A percentile compares a stretch with the other conserved stretches of the same genome.
These are phyloP conservation scores for Amylocystis lapponica DNA, from an alignment of 768 basidiomycete species.

Conservation along the genomic window DNA sequence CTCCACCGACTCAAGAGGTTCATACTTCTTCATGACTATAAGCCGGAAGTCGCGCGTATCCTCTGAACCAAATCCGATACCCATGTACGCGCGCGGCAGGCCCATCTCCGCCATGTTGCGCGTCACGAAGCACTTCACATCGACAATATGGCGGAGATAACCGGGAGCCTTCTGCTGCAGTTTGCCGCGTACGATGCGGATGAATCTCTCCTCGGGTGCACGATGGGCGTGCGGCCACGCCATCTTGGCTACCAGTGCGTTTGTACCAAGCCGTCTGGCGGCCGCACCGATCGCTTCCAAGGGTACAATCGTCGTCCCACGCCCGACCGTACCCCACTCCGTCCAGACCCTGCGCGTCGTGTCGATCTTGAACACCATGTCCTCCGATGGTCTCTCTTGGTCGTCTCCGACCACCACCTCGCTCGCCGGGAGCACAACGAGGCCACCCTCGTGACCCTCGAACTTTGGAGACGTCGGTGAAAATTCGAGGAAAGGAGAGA, in stretches of 20 bases:
- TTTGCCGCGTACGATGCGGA: not conserved
- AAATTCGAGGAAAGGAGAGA: constrained; percentile 1
- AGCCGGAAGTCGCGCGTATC: constrained; percentile 1
- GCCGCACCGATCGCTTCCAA: not conserved
- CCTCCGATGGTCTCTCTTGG: no score
- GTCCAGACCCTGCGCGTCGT: not conserved
- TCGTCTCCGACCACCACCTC: no score
- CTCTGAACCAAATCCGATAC: no score
- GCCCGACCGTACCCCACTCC: constrained; percentile 2
- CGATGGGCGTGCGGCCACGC: not conserved
- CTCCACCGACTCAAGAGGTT: not conserved
- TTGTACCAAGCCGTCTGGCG: not conserved
- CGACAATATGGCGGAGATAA: constrained; percentile 2
- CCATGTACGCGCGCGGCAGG: constrained; percentile 1
- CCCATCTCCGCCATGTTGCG: not conserved
- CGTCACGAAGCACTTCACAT: not conserved
- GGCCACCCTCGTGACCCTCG: not conserved
- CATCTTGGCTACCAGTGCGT: not conserved
- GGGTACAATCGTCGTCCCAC: not conserved
- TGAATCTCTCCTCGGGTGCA: not conserved
- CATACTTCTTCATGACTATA: not conserved
- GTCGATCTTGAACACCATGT: not conserved
- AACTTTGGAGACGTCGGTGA: not conserved
- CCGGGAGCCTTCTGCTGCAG: not conserved
- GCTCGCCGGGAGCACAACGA: no score